Conservation (phyloP, 352 stramenopile genomes). For the Phytopythium ostracodes region DNA sequence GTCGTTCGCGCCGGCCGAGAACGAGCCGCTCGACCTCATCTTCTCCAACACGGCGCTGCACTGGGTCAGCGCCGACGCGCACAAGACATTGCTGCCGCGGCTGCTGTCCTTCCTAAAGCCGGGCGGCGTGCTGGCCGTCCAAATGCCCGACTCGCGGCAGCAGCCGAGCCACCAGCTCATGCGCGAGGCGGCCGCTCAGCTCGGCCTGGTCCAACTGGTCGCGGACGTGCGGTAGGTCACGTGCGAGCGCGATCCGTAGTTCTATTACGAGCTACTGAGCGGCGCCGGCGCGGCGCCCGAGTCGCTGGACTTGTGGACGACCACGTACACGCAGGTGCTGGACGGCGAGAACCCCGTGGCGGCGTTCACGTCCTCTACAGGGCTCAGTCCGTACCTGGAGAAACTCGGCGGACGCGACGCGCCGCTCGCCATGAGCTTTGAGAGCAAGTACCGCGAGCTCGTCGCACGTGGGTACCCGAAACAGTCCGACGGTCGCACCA, state of each 20-base stretch:
- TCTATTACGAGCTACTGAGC: slow-evolving; percentile 73
- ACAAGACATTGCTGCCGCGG: slow-evolving; percentile 37
- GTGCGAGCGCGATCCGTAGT: slow-evolving; percentile 50
- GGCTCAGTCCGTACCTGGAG: slow-evolving; percentile 54
- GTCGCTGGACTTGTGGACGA: slow-evolving; percentile 60
- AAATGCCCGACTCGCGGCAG: slow-evolving; percentile 62
- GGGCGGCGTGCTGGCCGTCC: slow-evolving; percentile 62
- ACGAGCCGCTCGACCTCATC: slow-evolving; percentile 51
- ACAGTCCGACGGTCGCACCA: slow-evolving; percentile 45
- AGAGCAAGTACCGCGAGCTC: slow-evolving; percentile 54
- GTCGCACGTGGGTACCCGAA: slow-evolving; percentile 52
- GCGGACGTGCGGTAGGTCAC: slow-evolving; percentile 62
- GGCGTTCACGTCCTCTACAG: slow-evolving; percentile 64
- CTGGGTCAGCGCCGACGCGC: slow-evolving; percentile 51
- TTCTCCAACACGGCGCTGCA: slow-evolving; percentile 72
- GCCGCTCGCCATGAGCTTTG: slow-evolving; percentile 23
- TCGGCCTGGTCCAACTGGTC: slow-evolving; percentile 35
- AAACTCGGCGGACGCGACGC: slow-evolving; percentile 30
- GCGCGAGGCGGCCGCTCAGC: slow-evolving; percentile 32
- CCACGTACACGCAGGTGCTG: slow-evolving; percentile 59
- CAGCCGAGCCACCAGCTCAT: slow-evolving; percentile 67
- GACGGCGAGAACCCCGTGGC: slow-evolving; percentile 61
- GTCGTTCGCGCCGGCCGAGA: slow-evolving; percentile 23
- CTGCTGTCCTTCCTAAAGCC: slow-evolving; percentile 63
- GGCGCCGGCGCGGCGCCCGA: slow-evolving; percentile 6